Evolutionary conservation across 2,329 filamentous ascomycete species (phyloP), one percentile per base, ranked within the genome.

Genomic region (Fusarium gaditjirri): DNA sequence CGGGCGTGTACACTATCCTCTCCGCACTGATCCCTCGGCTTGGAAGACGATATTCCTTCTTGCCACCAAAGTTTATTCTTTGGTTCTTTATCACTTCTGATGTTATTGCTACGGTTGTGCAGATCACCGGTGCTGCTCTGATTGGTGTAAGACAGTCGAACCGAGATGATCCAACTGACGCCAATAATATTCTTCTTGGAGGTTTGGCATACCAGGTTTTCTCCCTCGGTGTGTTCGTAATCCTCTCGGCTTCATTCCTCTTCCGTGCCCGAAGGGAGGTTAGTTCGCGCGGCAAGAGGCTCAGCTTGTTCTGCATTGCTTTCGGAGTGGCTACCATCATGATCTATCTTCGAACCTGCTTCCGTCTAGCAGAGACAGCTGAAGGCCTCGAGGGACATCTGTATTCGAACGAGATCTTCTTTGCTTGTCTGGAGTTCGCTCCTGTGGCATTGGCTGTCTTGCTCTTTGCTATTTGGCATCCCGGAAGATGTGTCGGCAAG

Each of bases 171-270:
- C 85, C 87, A 0, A 85, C 82, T 4, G 83, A 80, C 3, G 83
- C 84, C 3, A 89, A 89, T 73, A 84, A 88, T 65, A 88, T 90
- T 70, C 78, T 90, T 4, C 82, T 89, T 2, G 87, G 83, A 2
- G 88, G 88, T 13, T 77, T 90, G 6, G 85, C 85, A 0, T 86
- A 89, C 64, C 88, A 90, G 71, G 85, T 86, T 12, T 85, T 87
- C 61, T 82, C 84, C 1, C 87, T 89, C 54, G 80, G 83, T 17
- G 74, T 86, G 8, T 87, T 87, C 46, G 80, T 88, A 57, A 73
- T 85, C 12, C 74, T 88, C 1, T 77, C 84, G 0, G 77, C 72
- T 6, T 77, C 77, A 8, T 87, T 87, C 57, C 69, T 86, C 43
- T 78, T 79, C 53, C 80, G 80, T 9, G 82, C 83, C 3, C 73